Evolutionary conservation across 495 filamentous ascomycete species (phyloP).

Genomic region (Penicillium bialowiezense): DNA sequence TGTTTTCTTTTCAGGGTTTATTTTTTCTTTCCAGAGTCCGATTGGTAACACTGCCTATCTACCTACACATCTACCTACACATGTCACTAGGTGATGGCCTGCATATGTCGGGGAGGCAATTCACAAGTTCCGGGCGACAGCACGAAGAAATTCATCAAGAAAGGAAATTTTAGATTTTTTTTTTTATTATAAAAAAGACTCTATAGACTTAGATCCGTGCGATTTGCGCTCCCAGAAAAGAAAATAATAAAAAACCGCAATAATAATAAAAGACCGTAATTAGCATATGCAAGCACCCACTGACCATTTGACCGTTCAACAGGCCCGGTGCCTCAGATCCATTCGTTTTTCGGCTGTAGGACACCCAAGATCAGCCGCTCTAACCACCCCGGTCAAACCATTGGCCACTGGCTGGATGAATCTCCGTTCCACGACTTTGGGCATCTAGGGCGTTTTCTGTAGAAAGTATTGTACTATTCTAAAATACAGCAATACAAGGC

Average conservation of each 20-base stretch:
- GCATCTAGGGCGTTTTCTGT: slow-evolving; percentile 5
- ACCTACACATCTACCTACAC: no score
- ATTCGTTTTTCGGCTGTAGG: slow-evolving; percentile 12
- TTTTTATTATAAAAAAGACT: no score
- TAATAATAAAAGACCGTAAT: no score
- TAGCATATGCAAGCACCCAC: slow-evolving; percentile 14
- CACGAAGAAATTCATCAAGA: no score
- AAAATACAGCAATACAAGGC: background rate
- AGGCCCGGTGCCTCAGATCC: background rate
- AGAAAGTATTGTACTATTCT: background rate
- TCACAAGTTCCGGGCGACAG: slow-evolving; percentile 16
- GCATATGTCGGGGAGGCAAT: slow-evolving; percentile 12
- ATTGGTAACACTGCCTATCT: slow-evolving; percentile 18
- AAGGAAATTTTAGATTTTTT: no score
- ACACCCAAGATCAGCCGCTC: slow-evolving; percentile 20
- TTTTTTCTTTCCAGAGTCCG: background rate
- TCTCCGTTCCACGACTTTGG: slow-evolving; percentile 18
- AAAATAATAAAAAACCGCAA: slow-evolving; percentile 6
- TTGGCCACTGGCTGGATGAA: slow-evolving; percentile 20
- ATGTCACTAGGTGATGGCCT: slow-evolving; percentile 2
- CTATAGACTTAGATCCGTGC: no score
- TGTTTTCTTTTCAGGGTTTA: background rate
- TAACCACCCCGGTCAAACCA: slow-evolving; percentile 12
- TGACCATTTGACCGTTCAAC: background rate
- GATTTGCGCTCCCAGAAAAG: no score